Conservation (phyloP, 1,284 basidiomycete species). For the Phellopilus nigrolimitatus region DNA sequence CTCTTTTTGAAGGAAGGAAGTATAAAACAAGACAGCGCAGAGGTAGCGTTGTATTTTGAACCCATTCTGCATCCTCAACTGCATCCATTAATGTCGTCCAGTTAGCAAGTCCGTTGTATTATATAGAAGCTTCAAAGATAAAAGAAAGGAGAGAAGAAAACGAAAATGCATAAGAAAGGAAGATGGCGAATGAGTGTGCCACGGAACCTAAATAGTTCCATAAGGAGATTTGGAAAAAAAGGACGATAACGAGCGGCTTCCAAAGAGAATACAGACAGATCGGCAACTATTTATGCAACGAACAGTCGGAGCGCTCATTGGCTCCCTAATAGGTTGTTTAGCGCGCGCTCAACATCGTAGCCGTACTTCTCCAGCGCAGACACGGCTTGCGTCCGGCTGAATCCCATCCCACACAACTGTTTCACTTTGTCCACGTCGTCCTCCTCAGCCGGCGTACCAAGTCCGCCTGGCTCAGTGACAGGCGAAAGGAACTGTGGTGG, state of each 20-base stretch:
- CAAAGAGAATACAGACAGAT: conserved; percentile 8
- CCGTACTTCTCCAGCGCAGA: conserved; percentile 69
- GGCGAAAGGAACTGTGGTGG: conserved; percentile 36
- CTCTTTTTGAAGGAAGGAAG: no score
- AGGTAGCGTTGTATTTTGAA: conserved; percentile 7
- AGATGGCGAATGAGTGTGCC: conserved; percentile 7
- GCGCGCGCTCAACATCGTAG: conserved; percentile 69
- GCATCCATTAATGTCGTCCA: neutral
- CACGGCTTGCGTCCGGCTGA: conserved; percentile 73
- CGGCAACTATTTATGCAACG: neutral
- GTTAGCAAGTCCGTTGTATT: conserved; percentile 12
- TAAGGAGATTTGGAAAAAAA: neutral
- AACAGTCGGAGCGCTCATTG: neutral
- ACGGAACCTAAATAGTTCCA: neutral
- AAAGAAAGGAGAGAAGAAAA: neutral
- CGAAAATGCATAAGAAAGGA: neutral
- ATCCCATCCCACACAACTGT: conserved; percentile 77
- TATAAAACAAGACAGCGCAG: conserved; percentile 3
- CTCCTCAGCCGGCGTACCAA: conserved; percentile 50
- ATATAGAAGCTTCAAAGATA: conserved; percentile 2
- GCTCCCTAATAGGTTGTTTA: conserved; percentile 60
- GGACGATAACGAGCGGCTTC: neutral
- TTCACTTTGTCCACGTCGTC: conserved; percentile 78
- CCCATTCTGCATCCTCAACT: conserved; percentile 1
- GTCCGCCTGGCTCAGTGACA: conserved; percentile 37